Evolutionary conservation across 768 basidiomycete genomes (phyloP), one percentile per base, ranked within the genome.

Genomic region (Termitomyces sp.): DNA sequence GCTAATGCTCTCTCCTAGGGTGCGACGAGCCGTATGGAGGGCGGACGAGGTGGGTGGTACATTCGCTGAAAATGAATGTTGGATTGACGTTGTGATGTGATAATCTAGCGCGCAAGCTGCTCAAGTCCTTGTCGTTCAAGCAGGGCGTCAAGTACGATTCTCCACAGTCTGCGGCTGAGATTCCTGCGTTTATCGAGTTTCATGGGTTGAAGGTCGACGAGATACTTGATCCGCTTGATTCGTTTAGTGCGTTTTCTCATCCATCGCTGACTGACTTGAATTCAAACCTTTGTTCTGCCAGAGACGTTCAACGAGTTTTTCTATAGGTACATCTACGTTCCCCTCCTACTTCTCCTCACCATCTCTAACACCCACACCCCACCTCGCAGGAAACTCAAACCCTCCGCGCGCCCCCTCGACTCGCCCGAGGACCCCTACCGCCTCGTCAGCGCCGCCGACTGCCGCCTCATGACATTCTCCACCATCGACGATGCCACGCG

Each of bases 251-350:
- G 5, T 37, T 11, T 5, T 11, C 16, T 38, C 21, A 23, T 19
- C 17, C 25, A n/a, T n/a, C n/a, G n/a, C n/a, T n/a, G n/a, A 16
- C 46, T 61, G 4, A 68, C 31, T n/a, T 21, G 14, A 3, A 1
- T 35, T 35, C 16, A 40, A 25, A 12, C 19, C 45, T 2, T n/a
- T 14, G 58, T n/a, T n/a, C 21, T 61, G 14, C 11, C 35, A 93
- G 90, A 89, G 73, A 93, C 86, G 0, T 98, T 98, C 76, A 98
- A 98, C 67, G 64, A 95, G 61, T 95, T 96, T 77, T 95, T 95
- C 73, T 91, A 90, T 64, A 78, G 86, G 84, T 83, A 57, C 50
- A 71, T 40, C 3, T 7, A 11, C 31, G 34, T 19, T 14, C 11
- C 38, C 12, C 17, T n/a, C 10, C 3, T 2, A 6, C 23, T 31